A percentile compares a stretch with the other conserved stretches of the same genome.
Evolutionary conservation across 495 filamentous ascomycete genomes (phyloP).

Genomic region (Thozetella sp.): DNA sequence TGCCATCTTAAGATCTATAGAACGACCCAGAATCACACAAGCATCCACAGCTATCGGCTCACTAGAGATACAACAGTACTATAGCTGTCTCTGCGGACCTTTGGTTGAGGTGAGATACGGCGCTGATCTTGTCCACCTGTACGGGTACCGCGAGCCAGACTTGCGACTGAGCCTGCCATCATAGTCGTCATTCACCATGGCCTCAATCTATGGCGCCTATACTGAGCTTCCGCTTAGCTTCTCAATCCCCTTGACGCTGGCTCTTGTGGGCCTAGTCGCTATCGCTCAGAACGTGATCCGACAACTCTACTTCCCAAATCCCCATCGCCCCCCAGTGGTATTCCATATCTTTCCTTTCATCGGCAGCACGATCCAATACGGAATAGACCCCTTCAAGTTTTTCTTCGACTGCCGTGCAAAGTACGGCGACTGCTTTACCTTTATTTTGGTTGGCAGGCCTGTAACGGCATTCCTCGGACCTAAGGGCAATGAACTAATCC

Average conservation of each 20-base stretch:
- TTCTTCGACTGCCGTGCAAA: slow-evolving; percentile 61
- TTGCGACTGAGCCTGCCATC: too few relatives aligned
- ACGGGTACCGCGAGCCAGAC: too few relatives aligned
- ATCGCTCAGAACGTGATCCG: background rate
- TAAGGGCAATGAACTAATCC: slow-evolving; percentile 69
- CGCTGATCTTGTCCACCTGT: too few relatives aligned
- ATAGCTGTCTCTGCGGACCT: too few relatives aligned
- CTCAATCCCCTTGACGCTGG: background rate
- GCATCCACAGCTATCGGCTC: too few relatives aligned
- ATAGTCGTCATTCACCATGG: too few relatives aligned
- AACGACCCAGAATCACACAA: too few relatives aligned
- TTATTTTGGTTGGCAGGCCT: slow-evolving; percentile 65
- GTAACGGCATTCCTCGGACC: slow-evolving; percentile 66
- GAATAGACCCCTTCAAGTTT: slow-evolving; percentile 68
- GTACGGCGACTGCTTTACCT: slow-evolving; percentile 74
- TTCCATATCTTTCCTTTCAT: slow-evolving; percentile 71
- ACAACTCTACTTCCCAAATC: slow-evolving; percentile 19
- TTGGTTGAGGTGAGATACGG: too few relatives aligned
- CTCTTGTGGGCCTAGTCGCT: background rate
- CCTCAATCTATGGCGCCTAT: background rate
- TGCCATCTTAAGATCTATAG: too few relatives aligned
- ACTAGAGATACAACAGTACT: too few relatives aligned
- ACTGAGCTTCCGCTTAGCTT: background rate
- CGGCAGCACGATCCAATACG: slow-evolving; percentile 65
- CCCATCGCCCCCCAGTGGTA: slow-evolving; percentile 65